Base-by-base conservation (phyloP, 2,329 filamentous ascomycete species). In the Pseudocercospora macadamiae region DNA sequence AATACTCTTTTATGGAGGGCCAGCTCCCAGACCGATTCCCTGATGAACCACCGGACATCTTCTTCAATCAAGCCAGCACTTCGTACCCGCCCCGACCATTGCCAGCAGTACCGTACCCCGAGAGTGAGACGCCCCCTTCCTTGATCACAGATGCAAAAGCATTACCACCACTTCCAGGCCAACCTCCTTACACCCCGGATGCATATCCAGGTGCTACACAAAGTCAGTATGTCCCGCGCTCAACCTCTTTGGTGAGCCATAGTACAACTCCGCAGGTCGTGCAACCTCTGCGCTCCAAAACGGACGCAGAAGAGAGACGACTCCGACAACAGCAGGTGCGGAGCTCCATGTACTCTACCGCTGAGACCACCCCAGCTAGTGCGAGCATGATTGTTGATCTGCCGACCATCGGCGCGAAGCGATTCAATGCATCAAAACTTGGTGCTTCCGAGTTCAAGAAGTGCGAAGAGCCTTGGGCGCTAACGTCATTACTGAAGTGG, bases 381-480 rank as follows among this genome's bases (percentile, higher is more conserved):
- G 61, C 68, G 57, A 66, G 61, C 48, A 64, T 67, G 21, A 57
- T 66, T 3, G 58, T 68, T 16, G 68, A 71, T 54, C 56, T 71
- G 19, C 69, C 69, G n/a, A 60, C 73, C 67, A 52, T 70, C 9
- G 68, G 70, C 66, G 39, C 77, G 68, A 64, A 89, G 89, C 3
- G 90, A 68, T 97, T 97, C 73, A 86, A 91, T 57, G 91, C 93
- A 1, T 84, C 89, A 16, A 97, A 96, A 73, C 78, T 99, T 26
- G 90, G 88, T 0, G 81, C 86, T 2, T 83, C 83, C 16, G 93
- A 99, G 69, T 93, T 96, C 75, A 88, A 86, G 66, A 91, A 86
- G 70, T 99, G 95, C 70, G 75, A 81, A 2, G 91, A 97, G 74
- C 95, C 95, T 1, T 99, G 95, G 95, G 92, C 93, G 1, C 79